phyloP scores from a whole-genome alignment of 106 monocot species.

The Dendrobium officinale region DNA sequence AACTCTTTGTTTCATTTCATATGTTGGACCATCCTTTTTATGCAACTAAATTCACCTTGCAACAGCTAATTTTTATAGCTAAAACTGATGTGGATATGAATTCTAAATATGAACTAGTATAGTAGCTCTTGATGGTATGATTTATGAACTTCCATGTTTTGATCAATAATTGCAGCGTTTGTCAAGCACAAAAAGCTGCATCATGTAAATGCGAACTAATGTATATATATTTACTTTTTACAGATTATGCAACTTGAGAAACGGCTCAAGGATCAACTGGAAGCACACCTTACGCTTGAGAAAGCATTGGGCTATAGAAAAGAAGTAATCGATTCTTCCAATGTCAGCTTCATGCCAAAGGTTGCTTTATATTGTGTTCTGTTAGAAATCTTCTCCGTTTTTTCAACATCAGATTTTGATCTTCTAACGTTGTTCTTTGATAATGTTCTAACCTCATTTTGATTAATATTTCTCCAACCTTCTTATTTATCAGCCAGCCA shows the following conservation, averaged over 20 bases:
- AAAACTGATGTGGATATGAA: no score
- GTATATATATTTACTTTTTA: background rate
- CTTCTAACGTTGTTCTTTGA: background rate
- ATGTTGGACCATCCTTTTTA: no score
- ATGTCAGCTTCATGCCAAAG: constrained; percentile 47
- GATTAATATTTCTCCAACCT: background rate
- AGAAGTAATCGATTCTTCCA: constrained; percentile 24
- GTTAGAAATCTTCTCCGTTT: background rate
- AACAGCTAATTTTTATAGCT: no score
- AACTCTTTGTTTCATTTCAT: no score
- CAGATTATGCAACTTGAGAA: constrained; percentile 85
- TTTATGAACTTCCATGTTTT: background rate
- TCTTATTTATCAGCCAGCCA: constrained; percentile 32
- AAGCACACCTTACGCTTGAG: constrained; percentile 50
- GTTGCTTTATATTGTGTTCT: constrained; percentile 11
- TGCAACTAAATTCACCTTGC: no score
- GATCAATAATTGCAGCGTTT: background rate
- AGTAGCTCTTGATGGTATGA: no score
- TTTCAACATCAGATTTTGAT: background rate
- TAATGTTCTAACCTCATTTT: background rate
- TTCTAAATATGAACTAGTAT: no score
- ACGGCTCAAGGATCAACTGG: constrained; percentile 60
- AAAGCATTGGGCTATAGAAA: constrained; percentile 65
- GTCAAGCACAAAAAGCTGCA: no score
- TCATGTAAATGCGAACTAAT: background rate